Evolutionary conservation across 2,329 filamentous ascomycete genomes (phyloP), one percentile per base, ranked within the genome.

Genomic region (Plectosphaerella plurivora): DNA sequence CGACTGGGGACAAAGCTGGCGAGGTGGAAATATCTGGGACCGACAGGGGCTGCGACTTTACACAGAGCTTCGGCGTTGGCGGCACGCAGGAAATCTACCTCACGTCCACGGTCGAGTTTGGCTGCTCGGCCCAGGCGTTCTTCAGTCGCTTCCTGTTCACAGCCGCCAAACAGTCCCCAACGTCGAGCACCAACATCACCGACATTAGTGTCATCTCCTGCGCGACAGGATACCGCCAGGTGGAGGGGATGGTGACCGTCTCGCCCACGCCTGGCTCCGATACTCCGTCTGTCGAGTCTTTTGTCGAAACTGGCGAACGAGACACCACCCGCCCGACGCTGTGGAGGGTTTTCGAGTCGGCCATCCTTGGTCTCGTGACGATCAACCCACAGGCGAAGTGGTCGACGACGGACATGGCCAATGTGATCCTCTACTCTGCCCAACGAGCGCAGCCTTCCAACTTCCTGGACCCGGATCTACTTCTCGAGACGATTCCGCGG

Each of bases 181-280:
- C 50, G 7, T 28, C 44, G n/a, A 16, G 7, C 11, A 22, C 28
- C 24, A 14, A 20, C 12, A 36, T 51, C 35, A 45, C 22, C n/a
- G 20, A 47, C 36, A n/a, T 51, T n/a, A 51, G 50, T 22, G 45
- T 51, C 28, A 51, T 51, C 24, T 51, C 50, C 14, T 51, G 50
- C 4, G 50, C 45, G 3, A 47, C 50, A 2, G 50, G 50, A 12
- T 51, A 51, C 16, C 44, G 44, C 24, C n/a, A n/a, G 7, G 33
- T 20, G 1, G 8, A 12, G 11, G 36, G 50, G 7, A 45, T 22
- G 9, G 12, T 47, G 35, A 51, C 33, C 11, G 36, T 33, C 14
- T 35, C 36, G 35, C 35, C 22, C 12, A 16, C 36, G 6, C 45
- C 50, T 8, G 25, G 25, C 14, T 20, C 46, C 16, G 25, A 5